Evolutionary conservation across 352 stramenopile species (phyloP).

Genomic region (Blastocystis sp.): DNA sequence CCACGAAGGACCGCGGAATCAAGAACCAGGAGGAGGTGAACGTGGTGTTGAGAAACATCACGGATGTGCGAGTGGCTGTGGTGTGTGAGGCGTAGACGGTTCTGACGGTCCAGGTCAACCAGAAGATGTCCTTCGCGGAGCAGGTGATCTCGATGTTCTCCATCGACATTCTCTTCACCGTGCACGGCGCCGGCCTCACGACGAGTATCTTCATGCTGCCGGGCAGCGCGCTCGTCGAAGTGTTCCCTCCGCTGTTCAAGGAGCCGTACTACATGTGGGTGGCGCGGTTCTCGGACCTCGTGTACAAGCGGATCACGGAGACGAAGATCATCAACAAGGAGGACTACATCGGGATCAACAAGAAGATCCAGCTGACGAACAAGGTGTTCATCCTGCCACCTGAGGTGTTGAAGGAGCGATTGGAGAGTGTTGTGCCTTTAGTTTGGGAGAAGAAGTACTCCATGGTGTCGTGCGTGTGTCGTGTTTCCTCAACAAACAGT

Average conservation of each 20-base stretch:
- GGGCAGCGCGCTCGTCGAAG: conserved; percentile 28
- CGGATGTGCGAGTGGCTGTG: neutral
- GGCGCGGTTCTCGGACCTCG: conserved; percentile 10
- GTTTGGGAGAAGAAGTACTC: conserved; percentile 63
- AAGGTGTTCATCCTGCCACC: conserved; percentile 69
- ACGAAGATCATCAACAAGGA: conserved; percentile 48
- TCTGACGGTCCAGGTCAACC: conserved; percentile 54
- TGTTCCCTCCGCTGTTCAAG: conserved; percentile 59
- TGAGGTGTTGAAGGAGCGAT: neutral
- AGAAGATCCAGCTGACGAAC: conserved; percentile 61
- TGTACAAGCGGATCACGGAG: conserved; percentile 36
- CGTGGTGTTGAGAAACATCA: neutral
- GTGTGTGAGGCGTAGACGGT: conserved; percentile 38
- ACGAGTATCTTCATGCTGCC: conserved; percentile 57
- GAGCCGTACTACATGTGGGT: conserved; percentile 51
- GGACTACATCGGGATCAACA: neutral
- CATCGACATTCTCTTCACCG: conserved; percentile 47
- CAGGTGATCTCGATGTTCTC: conserved; percentile 68
- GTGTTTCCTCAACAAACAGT: conserved; percentile 1
- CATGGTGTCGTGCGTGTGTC: conserved; percentile 5
- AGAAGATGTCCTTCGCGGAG: conserved; percentile 66
- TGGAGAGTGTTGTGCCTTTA: conserved; percentile 16
- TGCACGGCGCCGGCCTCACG: conserved; percentile 54
- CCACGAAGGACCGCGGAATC: conserved; percentile 42
- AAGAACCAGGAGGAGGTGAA: conserved; percentile 58